phyloP scores from a whole-genome alignment of 1,284 basidiomycete species.

The Lentinus polychrous region DNA sequence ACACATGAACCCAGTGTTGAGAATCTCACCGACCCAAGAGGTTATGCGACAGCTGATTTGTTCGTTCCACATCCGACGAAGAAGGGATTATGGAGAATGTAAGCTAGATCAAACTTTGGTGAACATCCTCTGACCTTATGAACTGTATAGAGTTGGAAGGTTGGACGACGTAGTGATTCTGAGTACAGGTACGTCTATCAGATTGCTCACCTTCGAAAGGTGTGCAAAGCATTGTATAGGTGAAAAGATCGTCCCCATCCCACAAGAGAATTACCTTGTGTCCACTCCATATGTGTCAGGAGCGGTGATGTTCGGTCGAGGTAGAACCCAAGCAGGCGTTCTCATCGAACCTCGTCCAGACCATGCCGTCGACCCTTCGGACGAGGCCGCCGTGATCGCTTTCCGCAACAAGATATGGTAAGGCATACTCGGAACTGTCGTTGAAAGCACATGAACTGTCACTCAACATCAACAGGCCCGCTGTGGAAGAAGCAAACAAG shows the following conservation, averaged over 20 bases:
- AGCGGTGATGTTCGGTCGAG: constrained; percentile 19
- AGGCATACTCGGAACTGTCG: background rate
- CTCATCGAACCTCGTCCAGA: constrained; percentile 15
- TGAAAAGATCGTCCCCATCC: constrained; percentile 23
- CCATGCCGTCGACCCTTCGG: constrained; percentile 5
- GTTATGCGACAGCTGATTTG: constrained; percentile 12
- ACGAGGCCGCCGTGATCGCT: constrained; percentile 5
- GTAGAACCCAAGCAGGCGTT: constrained; percentile 15
- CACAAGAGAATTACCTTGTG: constrained; percentile 23
- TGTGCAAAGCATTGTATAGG: constrained; percentile 7
- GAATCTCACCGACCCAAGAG: constrained; percentile 15
- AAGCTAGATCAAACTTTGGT: constrained; percentile 10
- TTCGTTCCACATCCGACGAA: constrained; percentile 11
- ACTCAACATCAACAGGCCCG: constrained; percentile 5
- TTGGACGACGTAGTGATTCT: constrained; percentile 12
- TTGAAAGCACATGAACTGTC: background rate
- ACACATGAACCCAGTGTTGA: constrained; percentile 17
- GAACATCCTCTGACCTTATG: constrained; percentile 30
- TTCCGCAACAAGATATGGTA: constrained; percentile 12
- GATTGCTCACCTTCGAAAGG: background rate
- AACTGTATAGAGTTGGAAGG: constrained; percentile 8
- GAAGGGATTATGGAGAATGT: constrained; percentile 12
- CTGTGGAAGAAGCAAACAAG: constrained; percentile 12
- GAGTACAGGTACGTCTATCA: constrained; percentile 5
- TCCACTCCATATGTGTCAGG: constrained; percentile 23